phyloP scores from a whole-genome alignment of 1,284 basidiomycete species.

The Microbotryum saponariae region DNA sequence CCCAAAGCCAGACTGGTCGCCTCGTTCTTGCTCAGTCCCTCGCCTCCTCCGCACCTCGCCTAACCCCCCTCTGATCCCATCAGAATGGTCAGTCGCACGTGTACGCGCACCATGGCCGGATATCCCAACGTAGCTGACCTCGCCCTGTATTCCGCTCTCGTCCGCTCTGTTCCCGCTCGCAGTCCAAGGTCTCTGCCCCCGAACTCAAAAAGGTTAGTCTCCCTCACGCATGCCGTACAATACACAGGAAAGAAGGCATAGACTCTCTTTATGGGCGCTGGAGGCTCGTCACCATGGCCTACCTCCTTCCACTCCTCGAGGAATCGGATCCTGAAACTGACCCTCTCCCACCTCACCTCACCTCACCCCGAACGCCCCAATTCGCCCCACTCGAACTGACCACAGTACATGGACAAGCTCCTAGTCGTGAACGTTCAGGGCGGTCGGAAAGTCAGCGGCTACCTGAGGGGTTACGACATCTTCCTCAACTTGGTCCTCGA shows the following conservation, averaged over 20 bases:
- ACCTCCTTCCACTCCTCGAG: neutral
- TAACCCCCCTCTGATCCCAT: no score
- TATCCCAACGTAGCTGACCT: no score
- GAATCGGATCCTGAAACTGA: neutral
- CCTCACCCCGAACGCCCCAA: neutral
- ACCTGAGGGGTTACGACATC: slow-evolving; percentile 94
- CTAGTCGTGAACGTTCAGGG: slow-evolving; percentile 93
- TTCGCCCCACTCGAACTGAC: neutral
- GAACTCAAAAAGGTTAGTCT: slow-evolving; percentile 31
- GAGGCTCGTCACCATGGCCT: no score
- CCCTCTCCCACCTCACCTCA: neutral
- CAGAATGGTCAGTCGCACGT: no score
- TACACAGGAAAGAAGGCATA: neutral
- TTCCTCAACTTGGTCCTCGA: slow-evolving; percentile 98
- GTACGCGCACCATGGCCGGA: no score
- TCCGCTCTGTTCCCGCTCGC: neutral
- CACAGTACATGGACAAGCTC: slow-evolving; percentile 96
- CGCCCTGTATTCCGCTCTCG: no score
- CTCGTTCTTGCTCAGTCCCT: no score
- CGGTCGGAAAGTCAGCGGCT: slow-evolving; percentile 88
- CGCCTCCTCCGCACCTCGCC: no score
- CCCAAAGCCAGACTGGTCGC: no score
- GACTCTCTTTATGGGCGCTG: no score
- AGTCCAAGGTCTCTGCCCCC: slow-evolving; percentile 26
- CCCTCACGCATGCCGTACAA: neutral